Conservation (phyloP, 2,329 filamentous ascomycete genomes). For the Lachnellula subtilissima region DNA sequence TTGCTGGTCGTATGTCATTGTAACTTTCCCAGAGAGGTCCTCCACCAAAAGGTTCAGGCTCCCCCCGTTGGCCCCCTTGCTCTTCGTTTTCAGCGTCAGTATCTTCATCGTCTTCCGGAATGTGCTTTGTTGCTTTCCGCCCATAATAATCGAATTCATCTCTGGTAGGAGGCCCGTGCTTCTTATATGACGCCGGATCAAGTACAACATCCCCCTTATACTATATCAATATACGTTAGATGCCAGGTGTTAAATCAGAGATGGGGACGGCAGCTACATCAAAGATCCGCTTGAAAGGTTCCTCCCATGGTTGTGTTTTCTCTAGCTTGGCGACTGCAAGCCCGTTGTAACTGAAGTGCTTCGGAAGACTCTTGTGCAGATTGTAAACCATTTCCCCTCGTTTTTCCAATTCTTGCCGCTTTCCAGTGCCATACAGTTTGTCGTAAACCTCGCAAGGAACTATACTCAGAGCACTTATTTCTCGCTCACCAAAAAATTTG, state of each 20-base stretch:
- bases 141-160: neutral
- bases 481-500: conserved; percentile 18
- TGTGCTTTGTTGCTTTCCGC: neutral
- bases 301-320: neutral
- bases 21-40: neutral
- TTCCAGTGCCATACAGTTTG: neutral
- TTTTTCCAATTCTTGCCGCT: neutral
- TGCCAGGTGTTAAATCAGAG: neutral
- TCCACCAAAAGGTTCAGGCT: neutral
- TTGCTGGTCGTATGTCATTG: neutral
- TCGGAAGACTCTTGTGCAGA: neutral
- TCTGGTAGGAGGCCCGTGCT: neutral
- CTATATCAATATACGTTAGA: neutral
- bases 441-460: conserved; percentile 14
- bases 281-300: neutral
- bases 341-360: neutral
- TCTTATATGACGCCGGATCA: neutral
- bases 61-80: neutral
- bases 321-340: neutral
- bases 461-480: conserved; percentile 21
- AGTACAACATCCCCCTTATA: neutral
- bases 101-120: neutral
- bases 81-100: neutral
- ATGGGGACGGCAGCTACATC: neutral
- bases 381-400: neutral